Evolutionary conservation across 371 early-diverging fungal genomes (phyloP).

Genomic region (Neoconidiobolus thromboides): DNA sequence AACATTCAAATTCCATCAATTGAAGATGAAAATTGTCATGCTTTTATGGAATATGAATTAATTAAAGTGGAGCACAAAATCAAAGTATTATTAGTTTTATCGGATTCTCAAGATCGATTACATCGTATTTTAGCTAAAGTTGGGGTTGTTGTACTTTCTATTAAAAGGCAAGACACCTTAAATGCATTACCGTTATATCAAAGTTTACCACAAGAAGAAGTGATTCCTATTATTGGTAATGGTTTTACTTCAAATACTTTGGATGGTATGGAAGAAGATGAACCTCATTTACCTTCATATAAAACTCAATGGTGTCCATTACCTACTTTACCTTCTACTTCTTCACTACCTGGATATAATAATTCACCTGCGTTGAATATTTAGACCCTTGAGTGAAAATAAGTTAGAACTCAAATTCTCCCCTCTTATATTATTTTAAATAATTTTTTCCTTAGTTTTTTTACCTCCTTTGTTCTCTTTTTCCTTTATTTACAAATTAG

Average conservation of each 20-base stretch:
- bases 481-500: too few relatives aligned
- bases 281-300: not conserved
- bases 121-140: conserved; percentile 5
- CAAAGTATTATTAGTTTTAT: conserved; percentile 1
- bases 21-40: not conserved
- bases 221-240: not conserved
- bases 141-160: conserved; percentile 2
- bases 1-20: conserved; percentile 2
- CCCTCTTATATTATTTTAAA: too few relatives aligned
- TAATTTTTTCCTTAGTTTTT: too few relatives aligned
- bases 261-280: not conserved
- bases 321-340: not conserved
- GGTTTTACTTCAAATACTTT: not conserved
- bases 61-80: conserved; percentile 4
- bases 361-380: too few relatives aligned
- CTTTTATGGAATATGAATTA: not conserved
- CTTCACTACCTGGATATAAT: not conserved
- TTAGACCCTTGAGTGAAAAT: too few relatives aligned
- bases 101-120: not conserved
- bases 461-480: too few relatives aligned
- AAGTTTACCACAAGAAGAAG: not conserved
- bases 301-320: conserved; percentile 4
- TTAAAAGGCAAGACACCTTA: not conserved
- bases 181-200: conserved; percentile 4
- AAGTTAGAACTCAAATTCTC: too few relatives aligned